Conservation (phyloP, 148 eudicot species). For the Fagopyrum esculentum region DNA sequence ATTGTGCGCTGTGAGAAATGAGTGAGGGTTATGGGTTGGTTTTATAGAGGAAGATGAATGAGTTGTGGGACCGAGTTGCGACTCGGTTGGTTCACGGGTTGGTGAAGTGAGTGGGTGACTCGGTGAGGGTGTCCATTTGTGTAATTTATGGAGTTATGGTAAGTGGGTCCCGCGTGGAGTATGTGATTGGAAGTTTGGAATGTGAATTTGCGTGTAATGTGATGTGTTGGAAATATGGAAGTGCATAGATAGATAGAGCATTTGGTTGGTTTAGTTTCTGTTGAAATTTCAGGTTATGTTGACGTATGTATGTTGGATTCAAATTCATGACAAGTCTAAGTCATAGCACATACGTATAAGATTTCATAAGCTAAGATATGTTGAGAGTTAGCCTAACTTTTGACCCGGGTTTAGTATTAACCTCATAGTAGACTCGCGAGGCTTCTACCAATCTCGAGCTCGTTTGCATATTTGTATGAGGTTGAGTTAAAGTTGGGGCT, state of each 20-base stretch:
- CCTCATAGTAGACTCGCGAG: no score
- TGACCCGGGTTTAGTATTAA: no score
- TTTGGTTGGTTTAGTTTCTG: background rate
- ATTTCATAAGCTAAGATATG: no score
- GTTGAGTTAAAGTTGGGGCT: no score
- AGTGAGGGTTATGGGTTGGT: background rate
- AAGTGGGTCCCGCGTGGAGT: background rate
- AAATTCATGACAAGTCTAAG: background rate
- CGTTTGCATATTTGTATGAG: no score
- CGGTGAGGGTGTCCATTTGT: background rate
- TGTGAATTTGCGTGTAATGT: background rate
- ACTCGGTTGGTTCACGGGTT: background rate
- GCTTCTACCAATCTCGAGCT: no score
- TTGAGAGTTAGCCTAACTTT: no score
- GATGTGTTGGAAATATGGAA: background rate
- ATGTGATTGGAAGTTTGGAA: background rate
- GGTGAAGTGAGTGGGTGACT: background rate
- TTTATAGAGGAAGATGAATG: background rate
- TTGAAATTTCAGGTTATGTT: background rate
- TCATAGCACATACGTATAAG: background rate
- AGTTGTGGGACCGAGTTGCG: background rate
- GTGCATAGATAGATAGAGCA: background rate
- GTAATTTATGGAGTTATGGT: no score
- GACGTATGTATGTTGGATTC: no score
- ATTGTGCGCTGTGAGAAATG: background rate